phyloP scores from a whole-genome alignment of 768 basidiomycete species.

The Auriculariales sp. region DNA sequence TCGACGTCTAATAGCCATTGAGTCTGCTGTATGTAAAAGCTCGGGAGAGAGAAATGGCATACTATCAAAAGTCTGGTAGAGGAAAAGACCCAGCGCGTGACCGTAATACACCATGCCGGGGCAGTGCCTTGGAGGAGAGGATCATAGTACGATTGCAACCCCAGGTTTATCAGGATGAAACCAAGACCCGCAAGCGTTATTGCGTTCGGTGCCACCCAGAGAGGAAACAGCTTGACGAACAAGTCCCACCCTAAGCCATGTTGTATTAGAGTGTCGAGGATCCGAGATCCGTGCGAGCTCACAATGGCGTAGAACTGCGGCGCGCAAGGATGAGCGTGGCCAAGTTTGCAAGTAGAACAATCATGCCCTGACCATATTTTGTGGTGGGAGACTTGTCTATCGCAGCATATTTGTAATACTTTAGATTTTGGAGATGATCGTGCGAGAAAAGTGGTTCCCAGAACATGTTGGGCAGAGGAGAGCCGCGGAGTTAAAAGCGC shows the following conservation, averaged over 20 bases:
- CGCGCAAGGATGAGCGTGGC: background rate
- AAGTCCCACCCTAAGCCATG: conserved; percentile 5
- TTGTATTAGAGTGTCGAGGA: background rate
- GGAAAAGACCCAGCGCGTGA: conserved; percentile 7
- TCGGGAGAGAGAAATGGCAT: background rate
- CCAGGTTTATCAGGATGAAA: conserved; percentile 7
- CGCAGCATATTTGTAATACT: background rate
- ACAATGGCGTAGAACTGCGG: conserved; percentile 5
- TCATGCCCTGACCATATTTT: conserved; percentile 4
- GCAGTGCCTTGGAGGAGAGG: conserved; percentile 5
- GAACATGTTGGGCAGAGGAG: background rate
- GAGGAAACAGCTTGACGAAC: conserved; percentile 5
- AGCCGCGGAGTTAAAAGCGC: background rate
- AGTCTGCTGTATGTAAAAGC: background rate
- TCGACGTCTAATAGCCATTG: conserved; percentile 6
- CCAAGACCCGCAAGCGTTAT: conserved; percentile 7
- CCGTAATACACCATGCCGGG: conserved; percentile 7
- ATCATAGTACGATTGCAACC: background rate
- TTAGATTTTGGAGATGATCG: background rate
- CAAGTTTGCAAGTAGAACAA: background rate
- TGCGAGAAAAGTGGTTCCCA: background rate
- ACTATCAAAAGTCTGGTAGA: conserved; percentile 11
- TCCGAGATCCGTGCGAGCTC: background rate
- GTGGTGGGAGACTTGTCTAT: conserved; percentile 5
- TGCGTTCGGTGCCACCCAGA: conserved; percentile 8